Evolutionary conservation across 768 basidiomycete genomes (phyloP).

Genomic region (Leucocoprinus birnbaumii): DNA sequence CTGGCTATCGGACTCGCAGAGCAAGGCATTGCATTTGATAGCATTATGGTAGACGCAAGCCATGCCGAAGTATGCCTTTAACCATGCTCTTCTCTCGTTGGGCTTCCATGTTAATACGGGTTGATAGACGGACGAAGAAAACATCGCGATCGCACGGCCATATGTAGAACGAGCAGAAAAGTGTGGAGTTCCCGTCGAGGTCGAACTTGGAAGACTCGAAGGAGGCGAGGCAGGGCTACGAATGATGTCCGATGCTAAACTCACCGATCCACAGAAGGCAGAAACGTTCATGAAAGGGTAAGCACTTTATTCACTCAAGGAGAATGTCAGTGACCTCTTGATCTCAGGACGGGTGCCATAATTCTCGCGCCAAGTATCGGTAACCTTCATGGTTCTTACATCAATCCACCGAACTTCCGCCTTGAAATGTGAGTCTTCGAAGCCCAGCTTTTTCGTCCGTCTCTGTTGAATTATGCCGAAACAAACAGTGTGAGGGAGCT

Average conservation of each 20-base stretch:
- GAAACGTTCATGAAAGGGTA: conserved; percentile 39
- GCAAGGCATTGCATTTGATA: conserved; percentile 43
- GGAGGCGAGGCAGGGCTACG: conserved; percentile 48
- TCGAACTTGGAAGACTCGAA: conserved; percentile 46
- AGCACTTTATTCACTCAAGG: background rate
- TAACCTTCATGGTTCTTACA: conserved; percentile 43
- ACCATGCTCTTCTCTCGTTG: too few species aligned
- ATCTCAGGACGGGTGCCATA: conserved; percentile 36
- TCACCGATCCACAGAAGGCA: conserved; percentile 41
- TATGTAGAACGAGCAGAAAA: conserved; percentile 41
- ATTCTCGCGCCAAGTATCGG: conserved; percentile 47
- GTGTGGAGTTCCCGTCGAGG: conserved; percentile 39
- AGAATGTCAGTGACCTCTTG: background rate
- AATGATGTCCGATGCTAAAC: conserved; percentile 44
- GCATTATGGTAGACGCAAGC: conserved; percentile 50
- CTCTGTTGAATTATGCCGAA: background rate
- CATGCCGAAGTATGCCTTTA: conserved; percentile 35
- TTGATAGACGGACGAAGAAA: conserved; percentile 45
- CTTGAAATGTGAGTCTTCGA: conserved; percentile 34
- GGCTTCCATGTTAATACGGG: too few species aligned
- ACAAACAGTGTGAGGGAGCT: conserved; percentile 32
- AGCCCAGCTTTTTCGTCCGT: background rate
- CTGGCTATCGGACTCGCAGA: conserved; percentile 42
- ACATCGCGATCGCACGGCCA: conserved; percentile 39
- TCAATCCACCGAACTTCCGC: conserved; percentile 42